Conservation (phyloP, 1,284 basidiomycete species). For the Ceratobasidium sp. region DNA sequence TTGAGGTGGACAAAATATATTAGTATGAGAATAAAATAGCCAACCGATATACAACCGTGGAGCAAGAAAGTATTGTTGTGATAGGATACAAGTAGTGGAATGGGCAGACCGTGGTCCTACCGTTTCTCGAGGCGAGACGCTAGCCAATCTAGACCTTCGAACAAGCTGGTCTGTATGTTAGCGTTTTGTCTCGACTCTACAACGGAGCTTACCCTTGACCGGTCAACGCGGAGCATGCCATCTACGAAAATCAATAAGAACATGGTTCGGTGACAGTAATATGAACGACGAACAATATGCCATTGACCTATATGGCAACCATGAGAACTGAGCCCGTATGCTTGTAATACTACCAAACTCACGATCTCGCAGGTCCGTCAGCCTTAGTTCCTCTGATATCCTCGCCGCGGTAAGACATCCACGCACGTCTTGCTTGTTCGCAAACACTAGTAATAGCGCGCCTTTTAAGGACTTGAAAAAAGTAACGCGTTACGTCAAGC, state of each 20-base stretch:
- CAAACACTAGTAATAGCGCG: constrained; percentile 64
- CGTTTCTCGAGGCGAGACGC: constrained; percentile 44
- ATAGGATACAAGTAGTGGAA: neutral
- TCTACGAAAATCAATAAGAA: constrained; percentile 31
- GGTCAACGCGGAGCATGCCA: constrained; percentile 46
- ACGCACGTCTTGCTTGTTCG: constrained; percentile 69
- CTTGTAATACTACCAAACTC: neutral
- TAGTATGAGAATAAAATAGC: constrained; percentile 26
- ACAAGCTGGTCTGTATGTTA: constrained; percentile 31
- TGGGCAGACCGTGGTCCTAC: neutral
- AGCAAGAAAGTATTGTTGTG: neutral
- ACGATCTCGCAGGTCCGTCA: constrained; percentile 46
- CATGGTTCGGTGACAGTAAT: neutral
- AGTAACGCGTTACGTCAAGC: neutral
- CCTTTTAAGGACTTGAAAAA: constrained; percentile 40
- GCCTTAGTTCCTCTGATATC: constrained; percentile 44
- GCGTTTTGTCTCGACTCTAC: neutral
- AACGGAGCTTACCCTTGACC: constrained; percentile 42
- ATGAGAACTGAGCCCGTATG: neutral
- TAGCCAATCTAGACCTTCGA: constrained; percentile 46
- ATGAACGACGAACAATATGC: constrained; percentile 44
- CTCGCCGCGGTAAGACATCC: constrained; percentile 52
- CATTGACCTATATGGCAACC: constrained; percentile 37
- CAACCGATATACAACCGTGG: constrained; percentile 29
- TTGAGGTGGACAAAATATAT: constrained; percentile 52